phyloP scores from a whole-genome alignment of 2,329 filamentous ascomycete genomes.

The Ophioceras dolichostomum region DNA sequence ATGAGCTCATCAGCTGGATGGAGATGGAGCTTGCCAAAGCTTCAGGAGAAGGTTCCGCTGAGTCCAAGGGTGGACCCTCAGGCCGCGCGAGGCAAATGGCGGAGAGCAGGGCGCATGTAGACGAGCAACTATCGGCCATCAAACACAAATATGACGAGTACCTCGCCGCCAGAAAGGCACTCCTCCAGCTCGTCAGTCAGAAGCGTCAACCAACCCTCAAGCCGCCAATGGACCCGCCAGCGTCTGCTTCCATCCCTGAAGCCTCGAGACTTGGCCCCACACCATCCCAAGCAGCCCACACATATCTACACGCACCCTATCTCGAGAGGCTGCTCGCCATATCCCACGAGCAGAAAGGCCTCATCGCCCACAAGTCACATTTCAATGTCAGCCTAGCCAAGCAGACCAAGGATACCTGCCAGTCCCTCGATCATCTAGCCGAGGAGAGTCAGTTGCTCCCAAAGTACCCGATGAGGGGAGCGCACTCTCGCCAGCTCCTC shows the following conservation, averaged over 20 bases:
- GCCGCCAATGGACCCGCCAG: background rate
- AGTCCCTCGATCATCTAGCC: conserved; percentile 38
- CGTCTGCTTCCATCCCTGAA: conserved; percentile 4
- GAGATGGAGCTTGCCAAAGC: conserved; percentile 48
- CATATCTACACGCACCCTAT: conserved; percentile 42
- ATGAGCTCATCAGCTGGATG: conserved; percentile 53
- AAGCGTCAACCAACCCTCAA: conserved; percentile 3
- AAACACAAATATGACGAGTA: conserved; percentile 43
- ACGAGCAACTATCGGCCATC: conserved; percentile 31
- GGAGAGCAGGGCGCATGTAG: conserved; percentile 16
- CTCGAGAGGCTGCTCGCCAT: conserved; percentile 38
- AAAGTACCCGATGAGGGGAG: conserved; percentile 30
- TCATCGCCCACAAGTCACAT: conserved; percentile 47
- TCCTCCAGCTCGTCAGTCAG: conserved; percentile 22
- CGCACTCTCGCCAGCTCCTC: conserved; percentile 13
- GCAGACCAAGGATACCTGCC: conserved; percentile 36
- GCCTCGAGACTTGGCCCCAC: conserved; percentile 1
- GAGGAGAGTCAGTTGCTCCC: conserved; percentile 52
- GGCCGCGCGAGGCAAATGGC: conserved; percentile 9
- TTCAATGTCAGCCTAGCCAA: conserved; percentile 35
- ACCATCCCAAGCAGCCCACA: conserved; percentile 11
- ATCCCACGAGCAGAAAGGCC: conserved; percentile 42
- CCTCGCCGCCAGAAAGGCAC: conserved; percentile 30
- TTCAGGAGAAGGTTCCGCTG: conserved; percentile 20
- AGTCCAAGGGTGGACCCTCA: conserved; percentile 8